Base-by-base conservation (phyloP, 2,329 filamentous ascomycete species). In the Xylaria sp. region DNA sequence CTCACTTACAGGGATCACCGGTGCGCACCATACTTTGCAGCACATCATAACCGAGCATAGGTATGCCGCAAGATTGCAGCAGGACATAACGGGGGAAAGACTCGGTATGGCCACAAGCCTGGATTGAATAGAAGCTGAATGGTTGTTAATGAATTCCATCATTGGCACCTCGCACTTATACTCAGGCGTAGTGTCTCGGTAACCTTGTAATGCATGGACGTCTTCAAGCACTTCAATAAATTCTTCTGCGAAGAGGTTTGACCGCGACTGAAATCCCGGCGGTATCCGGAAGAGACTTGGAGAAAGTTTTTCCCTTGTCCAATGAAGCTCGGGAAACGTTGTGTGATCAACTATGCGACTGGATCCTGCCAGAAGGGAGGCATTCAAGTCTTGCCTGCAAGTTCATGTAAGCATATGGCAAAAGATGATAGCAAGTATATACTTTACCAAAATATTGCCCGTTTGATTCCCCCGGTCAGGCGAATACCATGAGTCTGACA, bases 331-430 rank as follows among this genome's bases (percentile, higher is more conserved):
- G 1, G 76, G 13, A 37, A 84, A 84, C 0, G 81, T 83, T 1
- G 71, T 80, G 64, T 84, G 82, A 57, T 81, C 72, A 20, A 83
- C 77, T 7, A 83, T 75, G 0, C 82, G 82, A 2, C 46, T 76
- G 0, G 82, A 82, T 0, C 81, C 81, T 20, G 81, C 75, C 66
- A 84, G 62, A 23, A 84, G 69, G 0, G 80, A 80, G 0, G 80
- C 77, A 67, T 84, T 82, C 56, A 84, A 69, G 56, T 84, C 83
- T 73, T 84, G 82, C 82, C 82, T 84, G 9, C 63, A 1, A 55
- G 28, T 2, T 7, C 15, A 48, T 56, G 58, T 70, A 37, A 73
- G 64, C 28, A 28, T 28, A 28, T 28, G 37, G 6, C 23, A 39
- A 6, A 44, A 15, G 6, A 7, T 20, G 18, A 18, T 20, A n/a